Percentiles rank a stretch among this genome's conserved stretches.
Evolutionary conservation across 495 filamentous ascomycete genomes (phyloP).

Genomic region (Delitschia confertaspora): DNA sequence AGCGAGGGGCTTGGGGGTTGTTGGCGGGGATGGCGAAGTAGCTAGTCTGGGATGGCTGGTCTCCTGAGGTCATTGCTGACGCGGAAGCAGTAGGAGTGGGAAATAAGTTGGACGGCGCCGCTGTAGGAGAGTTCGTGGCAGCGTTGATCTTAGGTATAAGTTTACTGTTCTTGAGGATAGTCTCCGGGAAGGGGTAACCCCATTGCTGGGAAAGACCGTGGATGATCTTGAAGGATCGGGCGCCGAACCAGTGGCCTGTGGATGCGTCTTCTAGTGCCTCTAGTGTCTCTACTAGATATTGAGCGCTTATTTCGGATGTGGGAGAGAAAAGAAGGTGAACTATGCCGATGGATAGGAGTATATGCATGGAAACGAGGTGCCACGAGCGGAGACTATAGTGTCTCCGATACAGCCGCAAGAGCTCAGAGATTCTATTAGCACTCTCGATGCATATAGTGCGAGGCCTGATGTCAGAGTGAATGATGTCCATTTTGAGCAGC

Average conservation of each 20-base stretch:
- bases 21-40: background rate
- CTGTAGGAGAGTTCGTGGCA: constrained; percentile 5
- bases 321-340: constrained; percentile 44
- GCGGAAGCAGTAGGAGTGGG: background rate
- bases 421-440: constrained; percentile 51
- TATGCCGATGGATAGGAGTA: constrained; percentile 49
- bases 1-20: background rate
- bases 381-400: constrained; percentile 52
- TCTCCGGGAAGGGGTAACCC: constrained; percentile 39
- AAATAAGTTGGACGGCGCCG: background rate
- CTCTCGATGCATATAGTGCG: constrained; percentile 53
- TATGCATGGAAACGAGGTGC: constrained; percentile 50
- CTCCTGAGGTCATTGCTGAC: background rate
- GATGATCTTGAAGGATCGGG: constrained; percentile 50
- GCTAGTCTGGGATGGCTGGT: background rate
- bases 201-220: constrained; percentile 47
- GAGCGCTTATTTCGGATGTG: constrained; percentile 5
- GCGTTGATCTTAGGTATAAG: constrained; percentile 2
- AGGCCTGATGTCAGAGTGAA: constrained; percentile 49
- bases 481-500: constrained; percentile 52
- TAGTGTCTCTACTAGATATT: constrained; percentile 31
- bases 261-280: constrained; percentile 49
- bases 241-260: constrained; percentile 50
- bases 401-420: constrained; percentile 49
- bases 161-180: constrained; percentile 5